Evolutionary conservation across 345 rosid genomes (phyloP).

Genomic region (Brassica rapa): DNA sequence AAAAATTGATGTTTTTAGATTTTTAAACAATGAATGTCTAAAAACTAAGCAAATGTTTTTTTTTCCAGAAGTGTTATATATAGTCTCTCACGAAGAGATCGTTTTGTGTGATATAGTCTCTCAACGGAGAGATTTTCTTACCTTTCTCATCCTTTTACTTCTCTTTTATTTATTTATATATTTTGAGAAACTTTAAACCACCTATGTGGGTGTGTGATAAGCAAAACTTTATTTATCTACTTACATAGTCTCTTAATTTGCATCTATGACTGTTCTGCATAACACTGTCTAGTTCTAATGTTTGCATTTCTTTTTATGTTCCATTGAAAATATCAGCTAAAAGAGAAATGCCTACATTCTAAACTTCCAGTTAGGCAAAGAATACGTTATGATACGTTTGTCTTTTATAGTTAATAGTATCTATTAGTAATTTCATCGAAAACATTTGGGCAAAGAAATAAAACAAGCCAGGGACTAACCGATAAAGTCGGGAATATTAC

Average conservation of each 20-base stretch:
- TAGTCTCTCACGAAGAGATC: too few relatives aligned
- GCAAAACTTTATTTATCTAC: background rate
- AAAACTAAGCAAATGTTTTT: too few relatives aligned
- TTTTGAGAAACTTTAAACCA: background rate
- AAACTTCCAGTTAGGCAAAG: background rate
- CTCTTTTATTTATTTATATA: background rate
- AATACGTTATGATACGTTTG: background rate
- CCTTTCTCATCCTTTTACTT: background rate
- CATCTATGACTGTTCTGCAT: background rate
- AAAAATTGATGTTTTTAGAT: too few relatives aligned
- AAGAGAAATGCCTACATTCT: background rate
- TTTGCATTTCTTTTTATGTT: background rate
- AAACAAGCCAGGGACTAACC: slow-evolving; percentile 38
- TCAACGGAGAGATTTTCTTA: background rate
- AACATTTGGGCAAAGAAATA: background rate
- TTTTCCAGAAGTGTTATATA: too few relatives aligned
- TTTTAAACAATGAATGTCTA: too few relatives aligned
- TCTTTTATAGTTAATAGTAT: background rate
- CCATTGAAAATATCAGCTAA: background rate
- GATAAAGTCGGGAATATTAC: slow-evolving; percentile 52
- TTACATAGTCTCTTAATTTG: too few relatives aligned
- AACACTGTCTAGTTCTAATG: background rate
- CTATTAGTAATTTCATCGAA: background rate
- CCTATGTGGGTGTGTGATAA: background rate
- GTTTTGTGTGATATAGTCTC: background rate